phyloP scores from a whole-genome alignment of 805 yeast genomes.

The Starmera amethionina region DNA sequence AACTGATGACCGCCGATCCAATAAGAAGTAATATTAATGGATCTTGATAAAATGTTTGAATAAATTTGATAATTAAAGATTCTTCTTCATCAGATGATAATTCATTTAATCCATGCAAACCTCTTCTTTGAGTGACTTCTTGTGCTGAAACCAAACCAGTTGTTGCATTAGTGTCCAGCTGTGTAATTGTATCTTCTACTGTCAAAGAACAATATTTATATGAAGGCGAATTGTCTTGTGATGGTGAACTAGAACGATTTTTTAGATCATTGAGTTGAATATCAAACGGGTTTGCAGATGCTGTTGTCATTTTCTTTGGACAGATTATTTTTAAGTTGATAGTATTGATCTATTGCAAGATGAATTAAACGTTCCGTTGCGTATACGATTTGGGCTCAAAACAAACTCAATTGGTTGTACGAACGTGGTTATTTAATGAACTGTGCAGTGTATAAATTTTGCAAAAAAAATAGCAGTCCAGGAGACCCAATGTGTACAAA shows the following conservation, averaged over 20 bases:
- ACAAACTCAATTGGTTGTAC: no score
- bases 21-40: conserved; percentile 82
- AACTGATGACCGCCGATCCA: conserved; percentile 81
- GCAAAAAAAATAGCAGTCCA: no score
- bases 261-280: conserved; percentile 8
- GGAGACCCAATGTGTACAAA: no score
- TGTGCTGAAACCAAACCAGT: conserved; percentile 59
- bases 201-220: conserved; percentile 51
- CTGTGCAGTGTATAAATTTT: no score
- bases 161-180: conserved; percentile 49
- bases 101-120: conserved; percentile 76
- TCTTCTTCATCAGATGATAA: conserved; percentile 72
- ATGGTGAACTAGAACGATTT: conserved; percentile 12
- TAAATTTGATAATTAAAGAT: conserved; percentile 54
- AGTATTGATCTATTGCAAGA: no score
- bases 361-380: no score
- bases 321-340: no score
- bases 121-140: conserved; percentile 64
- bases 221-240: conserved; percentile 44
- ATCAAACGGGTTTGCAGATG: conserved; percentile 25
- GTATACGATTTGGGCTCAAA: no score
- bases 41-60: conserved; percentile 78
- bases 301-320: not conserved
- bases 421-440: no score
- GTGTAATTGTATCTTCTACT: conserved; percentile 52